Evolutionary conservation across 2,329 filamentous ascomycete species (phyloP).

Genomic region (Talaromyces amestolkiae): DNA sequence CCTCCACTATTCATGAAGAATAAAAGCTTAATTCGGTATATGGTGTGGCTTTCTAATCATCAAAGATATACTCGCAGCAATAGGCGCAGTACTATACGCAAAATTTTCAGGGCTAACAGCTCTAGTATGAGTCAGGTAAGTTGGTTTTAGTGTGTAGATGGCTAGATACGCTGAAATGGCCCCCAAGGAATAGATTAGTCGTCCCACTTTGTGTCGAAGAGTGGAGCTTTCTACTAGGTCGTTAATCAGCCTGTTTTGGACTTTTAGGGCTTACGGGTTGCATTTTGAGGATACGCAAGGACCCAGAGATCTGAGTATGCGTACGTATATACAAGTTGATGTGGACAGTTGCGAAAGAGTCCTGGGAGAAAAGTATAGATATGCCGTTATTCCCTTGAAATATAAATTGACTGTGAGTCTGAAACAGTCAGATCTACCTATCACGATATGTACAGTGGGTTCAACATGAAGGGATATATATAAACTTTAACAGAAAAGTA

Average conservation of each 20-base stretch:
- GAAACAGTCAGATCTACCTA: too few relatives aligned
- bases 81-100: neutral
- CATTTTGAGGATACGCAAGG: neutral
- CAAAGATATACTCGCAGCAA: neutral
- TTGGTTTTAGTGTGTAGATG: neutral
- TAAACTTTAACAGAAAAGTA: too few relatives aligned
- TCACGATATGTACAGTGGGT: too few relatives aligned
- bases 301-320: too few relatives aligned
- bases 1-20: neutral
- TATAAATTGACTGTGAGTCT: too few relatives aligned
- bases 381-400: too few relatives aligned
- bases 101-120: neutral
- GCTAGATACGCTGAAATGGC: neutral
- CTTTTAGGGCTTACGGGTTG: neutral
- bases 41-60: neutral
- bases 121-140: neutral
- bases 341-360: too few relatives aligned
- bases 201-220: neutral
- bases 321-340: too few relatives aligned
- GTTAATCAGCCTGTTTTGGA: neutral
- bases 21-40: neutral
- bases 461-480: too few relatives aligned
- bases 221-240: neutral
- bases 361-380: too few relatives aligned
- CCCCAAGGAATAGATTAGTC: neutral